Evolutionary conservation across 2,329 filamentous ascomycete species (phyloP).

Genomic region (Elsinoe perseae): DNA sequence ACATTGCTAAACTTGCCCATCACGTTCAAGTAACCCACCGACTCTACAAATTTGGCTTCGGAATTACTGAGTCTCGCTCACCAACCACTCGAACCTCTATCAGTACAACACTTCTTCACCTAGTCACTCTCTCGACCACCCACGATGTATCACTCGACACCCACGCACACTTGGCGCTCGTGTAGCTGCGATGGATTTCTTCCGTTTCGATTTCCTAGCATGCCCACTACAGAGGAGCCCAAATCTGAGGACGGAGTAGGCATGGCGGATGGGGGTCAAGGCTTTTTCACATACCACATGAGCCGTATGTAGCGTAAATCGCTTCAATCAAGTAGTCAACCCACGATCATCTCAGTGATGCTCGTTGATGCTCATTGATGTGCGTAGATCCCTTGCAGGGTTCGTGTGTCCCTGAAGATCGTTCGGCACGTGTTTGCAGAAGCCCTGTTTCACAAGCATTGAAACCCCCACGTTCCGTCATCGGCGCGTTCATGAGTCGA

Average conservation of each 20-base stretch:
- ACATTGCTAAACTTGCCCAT: not conserved
- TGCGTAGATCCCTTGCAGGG: not conserved
- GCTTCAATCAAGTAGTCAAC: constrained; percentile 6
- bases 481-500: not conserved
- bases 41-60: not conserved
- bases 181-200: constrained; percentile 12
- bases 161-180: constrained; percentile 8
- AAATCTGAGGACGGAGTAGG: constrained; percentile 14
- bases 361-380: not conserved
- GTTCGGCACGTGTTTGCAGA: not conserved
- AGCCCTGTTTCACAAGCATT: not conserved
- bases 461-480: constrained; percentile 3
- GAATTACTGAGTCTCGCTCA: not conserved
- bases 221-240: constrained; percentile 10
- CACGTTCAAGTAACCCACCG: not conserved
- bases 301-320: constrained; percentile 6
- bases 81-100: not conserved
- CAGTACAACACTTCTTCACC: constrained; percentile 2
- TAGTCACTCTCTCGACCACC: constrained; percentile 8
- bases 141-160: constrained; percentile 1
- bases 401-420: not conserved
- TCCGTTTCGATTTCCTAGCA: constrained; percentile 13
- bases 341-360: not conserved
- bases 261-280: constrained; percentile 8
- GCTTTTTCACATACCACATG: not conserved